Percentiles rank a stretch among this genome's conserved stretches.
Evolutionary conservation across 371 early-diverging fungal genomes (phyloP).

Genomic region (Mucor saturninus): DNA sequence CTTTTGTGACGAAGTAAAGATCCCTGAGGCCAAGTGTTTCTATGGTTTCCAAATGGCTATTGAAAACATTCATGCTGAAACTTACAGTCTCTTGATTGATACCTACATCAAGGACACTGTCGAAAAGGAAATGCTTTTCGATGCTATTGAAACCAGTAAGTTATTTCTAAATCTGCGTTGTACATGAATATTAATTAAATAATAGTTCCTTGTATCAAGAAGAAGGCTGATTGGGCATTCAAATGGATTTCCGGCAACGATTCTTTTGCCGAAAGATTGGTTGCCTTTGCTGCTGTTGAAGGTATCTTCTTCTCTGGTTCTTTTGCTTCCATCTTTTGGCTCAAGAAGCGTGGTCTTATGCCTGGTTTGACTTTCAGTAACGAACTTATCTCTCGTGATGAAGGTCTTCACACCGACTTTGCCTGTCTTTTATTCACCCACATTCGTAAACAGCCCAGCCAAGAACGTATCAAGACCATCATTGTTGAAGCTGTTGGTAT

Average conservation of each 20-base stretch:
- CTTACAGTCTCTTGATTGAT: constrained; percentile 98
- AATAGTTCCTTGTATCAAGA: constrained; percentile 89
- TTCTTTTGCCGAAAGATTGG: constrained; percentile 95
- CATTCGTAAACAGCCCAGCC: constrained; percentile 80
- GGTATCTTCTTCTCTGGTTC: constrained; percentile 99
- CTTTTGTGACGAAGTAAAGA: constrained; percentile 97
- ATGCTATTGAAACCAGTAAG: constrained; percentile 90
- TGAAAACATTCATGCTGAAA: constrained; percentile 99
- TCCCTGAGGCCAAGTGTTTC: constrained; percentile 98
- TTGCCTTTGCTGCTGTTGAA: constrained; percentile 99
- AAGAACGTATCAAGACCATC: constrained; percentile 76
- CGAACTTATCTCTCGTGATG: constrained; percentile 99
- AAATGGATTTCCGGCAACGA: constrained; percentile 93
- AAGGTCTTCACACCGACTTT: constrained; percentile 99
- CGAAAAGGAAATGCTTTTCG: constrained; percentile 92
- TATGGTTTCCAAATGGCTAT: constrained; percentile 99
- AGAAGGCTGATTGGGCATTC: constrained; percentile 99
- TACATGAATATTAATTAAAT: not conserved
- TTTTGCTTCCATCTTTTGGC: constrained; percentile 99
- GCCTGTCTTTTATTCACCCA: constrained; percentile 97
- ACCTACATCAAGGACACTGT: constrained; percentile 95
- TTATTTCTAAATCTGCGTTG: not conserved
- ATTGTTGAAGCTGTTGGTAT: constrained; percentile 95
- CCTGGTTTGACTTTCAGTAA: constrained; percentile 99
- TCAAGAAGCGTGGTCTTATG: constrained; percentile 99